Conservation (phyloP, 257 asterid species). For the Dorcoceras hygrometricum region DNA sequence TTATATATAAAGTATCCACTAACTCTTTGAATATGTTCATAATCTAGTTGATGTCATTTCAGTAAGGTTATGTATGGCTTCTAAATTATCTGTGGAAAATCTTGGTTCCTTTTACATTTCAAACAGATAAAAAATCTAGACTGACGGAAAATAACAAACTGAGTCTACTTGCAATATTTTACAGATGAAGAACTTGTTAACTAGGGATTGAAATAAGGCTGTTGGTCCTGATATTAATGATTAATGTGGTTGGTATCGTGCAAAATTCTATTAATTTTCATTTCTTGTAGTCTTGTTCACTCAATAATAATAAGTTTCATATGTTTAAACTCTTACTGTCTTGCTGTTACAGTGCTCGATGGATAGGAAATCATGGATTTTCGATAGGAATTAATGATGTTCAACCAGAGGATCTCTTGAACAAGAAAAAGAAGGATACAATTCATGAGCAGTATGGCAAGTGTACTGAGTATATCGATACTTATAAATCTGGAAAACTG, state of each 20-base stretch:
- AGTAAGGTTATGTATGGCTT: not conserved
- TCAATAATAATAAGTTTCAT: constrained; percentile 14
- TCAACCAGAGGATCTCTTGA: constrained; percentile 61
- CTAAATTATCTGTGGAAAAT: not conserved
- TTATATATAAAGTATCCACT: not conserved
- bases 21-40: not conserved
- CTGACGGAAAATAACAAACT: constrained; percentile 1
- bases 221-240: constrained; percentile 3
- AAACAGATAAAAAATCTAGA: constrained; percentile 1
- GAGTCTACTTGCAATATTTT: constrained; percentile 7
- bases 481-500: constrained; percentile 67
- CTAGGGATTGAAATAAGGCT: not conserved
- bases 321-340: constrained; percentile 16
- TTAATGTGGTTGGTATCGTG: constrained; percentile 5
- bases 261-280: not conserved
- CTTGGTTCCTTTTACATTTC: not conserved
- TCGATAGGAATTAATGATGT: constrained; percentile 97
- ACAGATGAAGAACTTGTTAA: constrained; percentile 9
- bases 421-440: constrained; percentile 52
- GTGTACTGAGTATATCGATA: constrained; percentile 54
- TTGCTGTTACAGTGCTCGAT: constrained; percentile 72
- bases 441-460: constrained; percentile 52
- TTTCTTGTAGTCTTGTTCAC: constrained; percentile 12
- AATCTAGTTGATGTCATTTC: not conserved
- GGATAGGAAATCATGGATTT: constrained; percentile 99